phyloP scores from a whole-genome alignment of 768 basidiomycete genomes.

The Hortiboletus campestris region DNA sequence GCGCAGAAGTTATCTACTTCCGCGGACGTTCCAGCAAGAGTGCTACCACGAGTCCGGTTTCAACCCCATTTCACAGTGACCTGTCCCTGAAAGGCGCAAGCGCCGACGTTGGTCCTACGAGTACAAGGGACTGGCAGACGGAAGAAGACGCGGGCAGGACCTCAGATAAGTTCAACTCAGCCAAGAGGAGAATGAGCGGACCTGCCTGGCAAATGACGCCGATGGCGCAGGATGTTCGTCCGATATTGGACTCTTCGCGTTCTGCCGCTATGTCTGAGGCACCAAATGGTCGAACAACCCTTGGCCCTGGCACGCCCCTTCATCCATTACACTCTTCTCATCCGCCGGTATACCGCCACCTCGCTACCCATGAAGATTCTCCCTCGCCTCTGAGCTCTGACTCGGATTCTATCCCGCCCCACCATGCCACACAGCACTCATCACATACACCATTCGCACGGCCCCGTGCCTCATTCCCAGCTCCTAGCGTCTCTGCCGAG shows the following conservation, averaged over 20 bases:
- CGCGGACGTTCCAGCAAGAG: conserved; percentile 52
- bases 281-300: conserved; percentile 16
- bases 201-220: conserved; percentile 55
- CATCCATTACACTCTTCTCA: conserved; percentile 44
- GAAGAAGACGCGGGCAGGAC: conserved; percentile 28
- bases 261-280: conserved; percentile 15
- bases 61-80: conserved; percentile 38
- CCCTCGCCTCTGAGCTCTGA: conserved; percentile 73
- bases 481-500: conserved; percentile 27
- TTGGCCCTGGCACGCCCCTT: conserved; percentile 26
- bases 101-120: conserved; percentile 43
- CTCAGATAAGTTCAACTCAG: conserved; percentile 26
- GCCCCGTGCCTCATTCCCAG: conserved; percentile 26
- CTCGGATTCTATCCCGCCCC: conserved; percentile 44
- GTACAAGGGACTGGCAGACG: conserved; percentile 36
- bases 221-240: conserved; percentile 34
- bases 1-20: conserved; percentile 43
- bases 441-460: conserved; percentile 27
- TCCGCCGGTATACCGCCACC: conserved; percentile 32
- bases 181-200: conserved; percentile 51
- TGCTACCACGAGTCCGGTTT: conserved; percentile 64
- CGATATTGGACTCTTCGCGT: conserved; percentile 15
- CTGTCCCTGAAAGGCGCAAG: conserved; percentile 18
- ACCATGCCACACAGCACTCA: conserved; percentile 28
- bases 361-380: conserved; percentile 52